phyloP scores from a whole-genome alignment of 179 eudicot species.

The Heliamphora pulchella region DNA sequence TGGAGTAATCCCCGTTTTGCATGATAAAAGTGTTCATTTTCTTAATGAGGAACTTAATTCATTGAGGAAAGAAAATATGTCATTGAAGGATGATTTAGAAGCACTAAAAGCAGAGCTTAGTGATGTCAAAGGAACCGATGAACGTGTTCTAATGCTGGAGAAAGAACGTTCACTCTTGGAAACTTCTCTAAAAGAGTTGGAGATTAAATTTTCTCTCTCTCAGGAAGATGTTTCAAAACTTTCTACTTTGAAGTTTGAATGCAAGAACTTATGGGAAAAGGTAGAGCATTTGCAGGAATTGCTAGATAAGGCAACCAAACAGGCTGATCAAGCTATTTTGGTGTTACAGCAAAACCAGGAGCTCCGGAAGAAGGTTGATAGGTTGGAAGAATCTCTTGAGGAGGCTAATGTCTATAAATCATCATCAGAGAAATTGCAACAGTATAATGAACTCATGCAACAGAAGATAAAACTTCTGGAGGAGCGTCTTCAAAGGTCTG shows the following conservation, averaged over 20 bases:
- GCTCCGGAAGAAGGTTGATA: constrained; percentile 69
- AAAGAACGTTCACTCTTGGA: constrained; percentile 51
- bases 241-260: constrained; percentile 54
- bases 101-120: constrained; percentile 51
- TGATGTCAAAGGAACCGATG: constrained; percentile 54
- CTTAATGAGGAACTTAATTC: constrained; percentile 56
- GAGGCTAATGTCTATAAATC: constrained; percentile 56
- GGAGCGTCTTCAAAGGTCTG: constrained; percentile 79
- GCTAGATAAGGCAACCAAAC: constrained; percentile 68
- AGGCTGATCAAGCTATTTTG: constrained; percentile 77
- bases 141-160: constrained; percentile 49
- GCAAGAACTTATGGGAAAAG: constrained; percentile 56
- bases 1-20: constrained; percentile 26
- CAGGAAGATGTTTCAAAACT: constrained; percentile 58
- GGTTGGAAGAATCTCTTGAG: constrained; percentile 70
- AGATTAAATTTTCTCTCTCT: constrained; percentile 55
- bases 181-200: constrained; percentile 60
- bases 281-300: constrained; percentile 59
- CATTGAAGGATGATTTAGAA: constrained; percentile 52
- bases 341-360: constrained; percentile 82
- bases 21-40: constrained; percentile 22
- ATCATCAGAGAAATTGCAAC: constrained; percentile 70
- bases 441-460: constrained; percentile 67
- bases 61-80: constrained; percentile 61
- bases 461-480: constrained; percentile 74